Conservation (phyloP, 2,329 filamentous ascomycete species). For the Penicillium concentricum region DNA sequence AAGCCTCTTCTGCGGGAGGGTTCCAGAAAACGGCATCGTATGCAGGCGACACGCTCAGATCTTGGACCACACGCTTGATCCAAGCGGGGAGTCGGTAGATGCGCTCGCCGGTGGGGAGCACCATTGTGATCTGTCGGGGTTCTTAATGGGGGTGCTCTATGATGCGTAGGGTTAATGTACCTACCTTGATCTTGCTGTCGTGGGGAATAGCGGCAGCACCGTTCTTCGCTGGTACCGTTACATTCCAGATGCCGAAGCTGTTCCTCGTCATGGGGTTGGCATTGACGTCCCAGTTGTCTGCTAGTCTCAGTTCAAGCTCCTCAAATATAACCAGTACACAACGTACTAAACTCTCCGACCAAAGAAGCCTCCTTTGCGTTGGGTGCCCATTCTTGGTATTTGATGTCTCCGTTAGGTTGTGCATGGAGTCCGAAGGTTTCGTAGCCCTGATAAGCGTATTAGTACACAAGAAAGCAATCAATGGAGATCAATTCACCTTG, state of each 20-base stretch:
- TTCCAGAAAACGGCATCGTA: slow-evolving; percentile 99
- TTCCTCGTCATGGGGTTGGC: slow-evolving; percentile 87
- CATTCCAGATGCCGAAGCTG: slow-evolving; percentile 81
- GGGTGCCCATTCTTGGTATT: slow-evolving; percentile 94
- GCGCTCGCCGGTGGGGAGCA: slow-evolving; percentile 73
- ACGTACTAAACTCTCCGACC: slow-evolving; percentile 89
- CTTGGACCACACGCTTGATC: slow-evolving; percentile 97
- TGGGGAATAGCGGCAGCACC: slow-evolving; percentile 80
- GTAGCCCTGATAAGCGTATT: slow-evolving; percentile 60
- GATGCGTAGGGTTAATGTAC: too few species aligned
- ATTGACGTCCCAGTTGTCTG: slow-evolving; percentile 81
- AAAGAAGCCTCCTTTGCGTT: slow-evolving; percentile 81
- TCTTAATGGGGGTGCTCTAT: background rate
- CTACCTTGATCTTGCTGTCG: slow-evolving; percentile 92
- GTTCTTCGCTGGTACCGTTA: slow-evolving; percentile 69
- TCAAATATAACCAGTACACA: background rate
- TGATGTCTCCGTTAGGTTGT: slow-evolving; percentile 76
- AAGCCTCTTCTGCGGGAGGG: slow-evolving; percentile 71
- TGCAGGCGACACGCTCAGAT: slow-evolving; percentile 80
- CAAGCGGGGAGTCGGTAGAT: slow-evolving; percentile 89
- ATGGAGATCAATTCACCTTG: slow-evolving; percentile 54
- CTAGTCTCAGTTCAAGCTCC: slow-evolving; percentile 26
- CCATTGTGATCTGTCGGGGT: slow-evolving; percentile 69
- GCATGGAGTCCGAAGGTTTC: slow-evolving; percentile 86
- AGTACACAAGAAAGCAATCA: slow-evolving; percentile 3